A percentile compares a stretch with the other conserved stretches of the same genome.
These are phyloP conservation scores for Orbilia ellipsospora DNA, from an alignment of 2,329 filamentous ascomycete genomes.

Conservation along the genomic window DNA sequence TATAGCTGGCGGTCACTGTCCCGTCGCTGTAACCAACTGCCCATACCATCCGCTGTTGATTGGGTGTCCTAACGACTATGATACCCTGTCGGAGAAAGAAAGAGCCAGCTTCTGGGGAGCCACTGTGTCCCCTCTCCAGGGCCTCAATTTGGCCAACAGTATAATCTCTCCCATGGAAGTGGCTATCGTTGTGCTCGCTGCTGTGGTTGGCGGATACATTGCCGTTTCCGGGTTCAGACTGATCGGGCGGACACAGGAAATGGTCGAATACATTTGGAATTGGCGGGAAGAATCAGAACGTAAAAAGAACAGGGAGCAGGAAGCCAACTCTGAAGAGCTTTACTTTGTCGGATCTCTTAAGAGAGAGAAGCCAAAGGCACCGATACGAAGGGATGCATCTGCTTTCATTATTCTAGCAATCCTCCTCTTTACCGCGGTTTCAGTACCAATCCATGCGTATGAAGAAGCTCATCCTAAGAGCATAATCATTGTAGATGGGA, in stretches of 20 bases:
- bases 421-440: slow-evolving; percentile 32
- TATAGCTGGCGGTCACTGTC: slow-evolving; percentile 29
- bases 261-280: slow-evolving; percentile 37
- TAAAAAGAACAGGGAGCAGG: slow-evolving; percentile 34
- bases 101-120: slow-evolving; percentile 30
- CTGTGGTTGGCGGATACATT: slow-evolving; percentile 41
- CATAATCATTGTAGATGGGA: slow-evolving; percentile 26
- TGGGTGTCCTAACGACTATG: slow-evolving; percentile 28
- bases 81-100: not conserved
- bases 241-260: slow-evolving; percentile 14
- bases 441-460: slow-evolving; percentile 34
- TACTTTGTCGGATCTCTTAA: slow-evolving; percentile 44
- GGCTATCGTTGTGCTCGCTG: slow-evolving; percentile 25
- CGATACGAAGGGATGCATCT: slow-evolving; percentile 39
- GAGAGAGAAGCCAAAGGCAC: slow-evolving; percentile 40
- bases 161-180: slow-evolving; percentile 24
- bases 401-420: slow-evolving; percentile 38
- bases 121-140: slow-evolving; percentile 6
- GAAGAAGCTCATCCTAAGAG: slow-evolving; percentile 25
- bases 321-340: slow-evolving; percentile 41
- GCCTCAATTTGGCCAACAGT: slow-evolving; percentile 21
- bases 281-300: slow-evolving; percentile 38
- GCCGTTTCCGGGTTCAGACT: slow-evolving; percentile 42
- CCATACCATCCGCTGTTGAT: slow-evolving; percentile 20
- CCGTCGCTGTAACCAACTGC: slow-evolving; percentile 22